phyloP scores from a whole-genome alignment of 352 stramenopile genomes.

The Pythium utonaiense region DNA sequence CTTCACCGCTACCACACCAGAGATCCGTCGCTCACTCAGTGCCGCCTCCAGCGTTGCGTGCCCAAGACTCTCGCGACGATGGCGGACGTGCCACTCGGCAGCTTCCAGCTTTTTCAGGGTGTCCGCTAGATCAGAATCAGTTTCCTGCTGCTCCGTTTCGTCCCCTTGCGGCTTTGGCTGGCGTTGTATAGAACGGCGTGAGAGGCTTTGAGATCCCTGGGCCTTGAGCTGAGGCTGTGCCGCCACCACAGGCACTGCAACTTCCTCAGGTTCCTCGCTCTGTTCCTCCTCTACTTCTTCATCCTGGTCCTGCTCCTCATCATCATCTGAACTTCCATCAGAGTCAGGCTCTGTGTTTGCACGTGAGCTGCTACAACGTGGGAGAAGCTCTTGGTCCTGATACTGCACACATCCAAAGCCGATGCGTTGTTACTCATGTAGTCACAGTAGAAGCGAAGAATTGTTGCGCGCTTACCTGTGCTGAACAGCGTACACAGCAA shows the following conservation, averaged over 20 bases:
- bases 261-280: background rate
- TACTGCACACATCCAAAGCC: conserved; percentile 9
- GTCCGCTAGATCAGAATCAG: conserved; percentile 20
- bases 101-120: conserved; percentile 43
- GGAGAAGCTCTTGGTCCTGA: conserved; percentile 26
- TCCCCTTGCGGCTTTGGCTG: background rate
- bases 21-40: conserved; percentile 7
- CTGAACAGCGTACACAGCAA: conserved; percentile 44
- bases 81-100: conserved; percentile 41
- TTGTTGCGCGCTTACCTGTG: conserved; percentile 32
- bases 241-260: no score
- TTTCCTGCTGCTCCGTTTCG: background rate
- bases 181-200: background rate
- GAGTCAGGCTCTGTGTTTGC: background rate
- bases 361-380: background rate
- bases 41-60: conserved; percentile 19
- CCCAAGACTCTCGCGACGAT: conserved; percentile 34
- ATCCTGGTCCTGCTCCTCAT: background rate
- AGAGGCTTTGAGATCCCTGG: background rate
- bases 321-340: background rate
- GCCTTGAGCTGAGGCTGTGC: background rate
- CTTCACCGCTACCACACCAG: background rate
- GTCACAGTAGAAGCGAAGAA: background rate
- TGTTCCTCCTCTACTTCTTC: background rate
- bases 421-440: background rate